phyloP scores from a whole-genome alignment of 2,329 filamentous ascomycete species.

The Neofusicoccum laricinum region DNA sequence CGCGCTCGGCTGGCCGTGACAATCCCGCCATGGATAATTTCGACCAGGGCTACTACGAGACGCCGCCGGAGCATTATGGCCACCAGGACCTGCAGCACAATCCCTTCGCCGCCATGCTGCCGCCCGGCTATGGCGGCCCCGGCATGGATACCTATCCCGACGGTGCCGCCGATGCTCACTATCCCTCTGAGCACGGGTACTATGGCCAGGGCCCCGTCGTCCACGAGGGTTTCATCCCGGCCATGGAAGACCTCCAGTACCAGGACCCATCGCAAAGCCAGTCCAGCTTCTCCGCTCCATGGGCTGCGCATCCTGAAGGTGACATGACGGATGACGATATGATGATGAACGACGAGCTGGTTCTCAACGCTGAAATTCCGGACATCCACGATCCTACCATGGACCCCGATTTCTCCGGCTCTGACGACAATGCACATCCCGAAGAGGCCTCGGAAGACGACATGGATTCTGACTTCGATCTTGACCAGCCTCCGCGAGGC shows the following conservation, averaged over 20 bases:
- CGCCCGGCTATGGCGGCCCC: not conserved
- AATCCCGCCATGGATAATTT: not conserved
- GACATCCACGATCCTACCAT: constrained; percentile 30
- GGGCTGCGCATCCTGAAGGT: not conserved
- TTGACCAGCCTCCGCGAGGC: not conserved
- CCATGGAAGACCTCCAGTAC: constrained; percentile 20
- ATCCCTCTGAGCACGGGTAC: constrained; percentile 6
- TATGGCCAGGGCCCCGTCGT: constrained; percentile 27
- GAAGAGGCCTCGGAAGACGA: constrained; percentile 10
- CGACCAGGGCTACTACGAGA: not conserved
- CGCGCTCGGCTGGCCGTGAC: not conserved
- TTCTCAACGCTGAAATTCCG: constrained; percentile 21
- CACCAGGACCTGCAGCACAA: constrained; percentile 10
- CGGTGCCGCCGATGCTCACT: not conserved
- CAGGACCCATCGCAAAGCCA: constrained; percentile 26
- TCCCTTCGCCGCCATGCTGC: constrained; percentile 15
- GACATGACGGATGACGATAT: constrained; percentile 26
- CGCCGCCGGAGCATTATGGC: not conserved
- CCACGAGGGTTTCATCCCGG: constrained; percentile 41
- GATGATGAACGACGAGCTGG: constrained; percentile 20
- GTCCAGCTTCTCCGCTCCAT: not conserved
- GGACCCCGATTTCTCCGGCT: constrained; percentile 36
- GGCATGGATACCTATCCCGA: not conserved
- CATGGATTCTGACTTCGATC: constrained; percentile 10
- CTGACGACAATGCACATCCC: constrained; percentile 25